Percentiles rank a stretch among this genome's conserved stretches.
These are phyloP conservation scores for Ogataea parapolymorpha DNA, from an alignment of 805 yeast genomes.

Conservation along the genomic window DNA sequence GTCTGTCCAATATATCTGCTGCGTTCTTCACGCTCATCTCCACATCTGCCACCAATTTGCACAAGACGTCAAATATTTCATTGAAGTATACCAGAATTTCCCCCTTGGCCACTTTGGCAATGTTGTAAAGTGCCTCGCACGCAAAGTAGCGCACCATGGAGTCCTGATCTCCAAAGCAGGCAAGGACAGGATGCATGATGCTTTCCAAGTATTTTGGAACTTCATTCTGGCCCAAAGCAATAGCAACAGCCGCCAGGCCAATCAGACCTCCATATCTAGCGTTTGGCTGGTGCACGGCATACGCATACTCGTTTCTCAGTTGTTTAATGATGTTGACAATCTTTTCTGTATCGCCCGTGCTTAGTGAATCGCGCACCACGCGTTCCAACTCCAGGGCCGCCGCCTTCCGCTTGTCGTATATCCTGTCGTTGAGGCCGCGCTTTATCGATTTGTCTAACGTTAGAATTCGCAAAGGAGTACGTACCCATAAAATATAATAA, in stretches of 20 bases:
- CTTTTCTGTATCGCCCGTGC: conserved; percentile 55
- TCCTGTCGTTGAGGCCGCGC: conserved; percentile 67
- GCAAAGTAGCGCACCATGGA: conserved; percentile 97
- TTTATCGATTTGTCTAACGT: conserved; percentile 55
- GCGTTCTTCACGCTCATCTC: conserved; percentile 93
- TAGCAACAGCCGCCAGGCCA: conserved; percentile 93
- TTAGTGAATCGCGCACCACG: conserved; percentile 65
- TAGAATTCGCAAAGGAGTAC: conserved; percentile 1
- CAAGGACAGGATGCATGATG: conserved; percentile 87
- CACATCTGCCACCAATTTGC: conserved; percentile 84
- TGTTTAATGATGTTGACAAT: conserved; percentile 68
- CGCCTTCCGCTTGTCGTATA: conserved; percentile 73
- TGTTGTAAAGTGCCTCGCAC: conserved; percentile 91
- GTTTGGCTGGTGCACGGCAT: conserved; percentile 79
- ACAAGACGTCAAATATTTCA: conserved; percentile 90
- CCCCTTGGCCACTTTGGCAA: conserved; percentile 95
- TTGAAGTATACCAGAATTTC: conserved; percentile 89
- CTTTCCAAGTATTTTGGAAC: conserved; percentile 80
- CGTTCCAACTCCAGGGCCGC: conserved; percentile 80
- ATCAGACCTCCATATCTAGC: conserved; percentile 94
- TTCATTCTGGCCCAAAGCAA: conserved; percentile 82
- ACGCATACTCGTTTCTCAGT: conserved; percentile 70
- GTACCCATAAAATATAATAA: conserved; percentile 12
- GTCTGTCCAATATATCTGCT: conserved; percentile 85
- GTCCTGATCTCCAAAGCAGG: conserved; percentile 95